A percentile compares a stretch with the other conserved stretches of the same genome.
phyloP scores from a whole-genome alignment of 2,329 filamentous ascomycete species.

The Paraconiothyrium brasiliense region DNA sequence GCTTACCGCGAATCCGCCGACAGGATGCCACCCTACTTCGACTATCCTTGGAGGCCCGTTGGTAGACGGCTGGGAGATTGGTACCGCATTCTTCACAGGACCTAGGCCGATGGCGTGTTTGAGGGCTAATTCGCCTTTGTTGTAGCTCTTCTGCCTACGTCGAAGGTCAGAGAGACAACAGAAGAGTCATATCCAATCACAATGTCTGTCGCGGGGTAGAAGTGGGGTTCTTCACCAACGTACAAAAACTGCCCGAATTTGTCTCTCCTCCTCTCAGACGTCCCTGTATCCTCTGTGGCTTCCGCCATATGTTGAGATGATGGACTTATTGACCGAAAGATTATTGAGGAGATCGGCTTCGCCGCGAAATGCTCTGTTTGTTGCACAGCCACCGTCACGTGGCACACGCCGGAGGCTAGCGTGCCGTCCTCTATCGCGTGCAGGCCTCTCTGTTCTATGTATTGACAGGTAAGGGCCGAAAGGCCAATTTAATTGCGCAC shows the following conservation, averaged over 20 bases:
- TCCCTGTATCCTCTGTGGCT: constrained; percentile 6
- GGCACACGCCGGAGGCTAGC: constrained; percentile 12
- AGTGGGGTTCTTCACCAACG: constrained; percentile 12
- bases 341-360: background rate
- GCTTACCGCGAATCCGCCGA: constrained; percentile 58
- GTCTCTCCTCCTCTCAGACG: constrained; percentile 17
- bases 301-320: constrained; percentile 15
- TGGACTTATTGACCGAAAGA: background rate
- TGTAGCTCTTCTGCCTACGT: constrained; percentile 23
- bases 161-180: constrained; percentile 10
- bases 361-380: background rate
- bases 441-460: too few relatives aligned
- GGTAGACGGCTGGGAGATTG: constrained; percentile 51
- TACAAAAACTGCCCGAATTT: constrained; percentile 23
- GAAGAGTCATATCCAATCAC: background rate
- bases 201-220: background rate
- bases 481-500: background rate
- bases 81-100: constrained; percentile 56
- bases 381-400: constrained; percentile 20
- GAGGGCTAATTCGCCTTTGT: constrained; percentile 54
- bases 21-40: constrained; percentile 67
- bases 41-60: constrained; percentile 55
- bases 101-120: constrained; percentile 58
- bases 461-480: background rate
- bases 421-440: background rate